Percentiles rank a stretch among this genome's conserved stretches.
Conservation (phyloP, 495 filamentous ascomycete species). For the Aspergillus campestris region DNA sequence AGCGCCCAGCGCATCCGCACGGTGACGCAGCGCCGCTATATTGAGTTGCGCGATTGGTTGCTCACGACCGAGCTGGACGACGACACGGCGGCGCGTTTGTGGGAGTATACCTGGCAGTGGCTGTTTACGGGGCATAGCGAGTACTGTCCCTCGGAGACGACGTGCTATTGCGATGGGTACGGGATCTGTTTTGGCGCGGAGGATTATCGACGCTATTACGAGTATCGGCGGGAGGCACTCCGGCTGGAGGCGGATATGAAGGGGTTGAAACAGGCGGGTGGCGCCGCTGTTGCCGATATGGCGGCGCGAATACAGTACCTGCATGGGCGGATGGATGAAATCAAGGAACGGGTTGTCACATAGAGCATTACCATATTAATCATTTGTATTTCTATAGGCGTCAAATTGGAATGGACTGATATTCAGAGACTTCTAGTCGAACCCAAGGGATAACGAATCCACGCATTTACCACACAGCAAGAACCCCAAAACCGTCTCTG, state of each 20-base stretch:
- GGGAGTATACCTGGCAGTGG: constrained; percentile 68
- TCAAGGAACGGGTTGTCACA: no score
- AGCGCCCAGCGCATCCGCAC: constrained; percentile 38
- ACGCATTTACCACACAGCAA: no score
- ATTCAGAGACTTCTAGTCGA: no score
- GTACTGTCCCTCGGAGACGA: constrained; percentile 24
- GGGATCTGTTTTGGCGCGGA: constrained; percentile 7
- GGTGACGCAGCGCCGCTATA: constrained; percentile 42
- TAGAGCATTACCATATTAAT: no score
- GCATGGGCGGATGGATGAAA: no score
- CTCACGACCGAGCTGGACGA: constrained; percentile 46
- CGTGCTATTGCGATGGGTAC: constrained; percentile 38
- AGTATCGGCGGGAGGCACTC: background rate
- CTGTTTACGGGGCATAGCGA: constrained; percentile 12
- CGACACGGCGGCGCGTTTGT: constrained; percentile 47
- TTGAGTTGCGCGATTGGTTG: constrained; percentile 49
- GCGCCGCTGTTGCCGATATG: no score
- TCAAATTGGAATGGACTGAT: no score
- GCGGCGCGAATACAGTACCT: no score
- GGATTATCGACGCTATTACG: constrained; percentile 1
- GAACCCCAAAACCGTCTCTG: no score
- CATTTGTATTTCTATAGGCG: no score
- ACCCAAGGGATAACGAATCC: no score
- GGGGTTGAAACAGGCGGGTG: background rate
- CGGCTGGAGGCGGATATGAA: background rate